phyloP scores from a whole-genome alignment of 2,329 filamentous ascomycete genomes.

The Calonectria pteridis region DNA sequence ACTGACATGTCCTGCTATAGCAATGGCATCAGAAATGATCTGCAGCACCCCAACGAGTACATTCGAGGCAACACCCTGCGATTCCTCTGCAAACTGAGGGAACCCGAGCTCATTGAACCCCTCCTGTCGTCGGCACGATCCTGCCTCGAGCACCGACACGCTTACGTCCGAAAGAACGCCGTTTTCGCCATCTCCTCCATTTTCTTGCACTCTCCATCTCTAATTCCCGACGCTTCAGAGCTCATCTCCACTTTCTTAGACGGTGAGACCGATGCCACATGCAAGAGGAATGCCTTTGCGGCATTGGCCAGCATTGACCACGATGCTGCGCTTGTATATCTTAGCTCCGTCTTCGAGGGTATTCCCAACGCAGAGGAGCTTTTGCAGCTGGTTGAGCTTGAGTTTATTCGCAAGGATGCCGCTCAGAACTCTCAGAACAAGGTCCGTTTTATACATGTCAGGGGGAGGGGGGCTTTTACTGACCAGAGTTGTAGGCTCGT shows the following conservation, averaged over 20 bases:
- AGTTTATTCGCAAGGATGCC: constrained; percentile 99
- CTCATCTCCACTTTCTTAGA: constrained; percentile 91
- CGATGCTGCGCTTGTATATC: constrained; percentile 88
- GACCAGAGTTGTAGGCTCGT: constrained; percentile 69
- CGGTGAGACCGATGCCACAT: constrained; percentile 91
- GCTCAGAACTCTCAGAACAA: constrained; percentile 95
- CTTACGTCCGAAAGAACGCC: constrained; percentile 98
- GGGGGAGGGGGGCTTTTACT: constrained; percentile 40
- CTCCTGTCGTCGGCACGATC: constrained; percentile 91
- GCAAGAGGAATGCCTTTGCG: constrained; percentile 97
- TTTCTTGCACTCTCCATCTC: constrained; percentile 86
- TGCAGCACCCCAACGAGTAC: constrained; percentile 98
- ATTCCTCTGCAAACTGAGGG: constrained; percentile 95
- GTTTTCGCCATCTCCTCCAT: constrained; percentile 96
- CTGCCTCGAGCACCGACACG: constrained; percentile 95
- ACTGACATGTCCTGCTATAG: constrained; percentile 59
- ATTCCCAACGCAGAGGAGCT: constrained; percentile 96
- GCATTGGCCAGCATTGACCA: constrained; percentile 92
- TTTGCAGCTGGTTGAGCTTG: constrained; percentile 91
- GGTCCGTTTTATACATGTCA: constrained; percentile 59
- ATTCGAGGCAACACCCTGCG: constrained; percentile 97
- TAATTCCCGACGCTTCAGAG: constrained; percentile 96
- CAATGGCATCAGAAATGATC: constrained; percentile 97
- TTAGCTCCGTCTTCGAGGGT: constrained; percentile 90
- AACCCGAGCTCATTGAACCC: constrained; percentile 95